A percentile compares a stretch with the other conserved stretches of the same genome.
Evolutionary conservation across 768 basidiomycete genomes (phyloP).

Genomic region (Suillus cothurnatus): DNA sequence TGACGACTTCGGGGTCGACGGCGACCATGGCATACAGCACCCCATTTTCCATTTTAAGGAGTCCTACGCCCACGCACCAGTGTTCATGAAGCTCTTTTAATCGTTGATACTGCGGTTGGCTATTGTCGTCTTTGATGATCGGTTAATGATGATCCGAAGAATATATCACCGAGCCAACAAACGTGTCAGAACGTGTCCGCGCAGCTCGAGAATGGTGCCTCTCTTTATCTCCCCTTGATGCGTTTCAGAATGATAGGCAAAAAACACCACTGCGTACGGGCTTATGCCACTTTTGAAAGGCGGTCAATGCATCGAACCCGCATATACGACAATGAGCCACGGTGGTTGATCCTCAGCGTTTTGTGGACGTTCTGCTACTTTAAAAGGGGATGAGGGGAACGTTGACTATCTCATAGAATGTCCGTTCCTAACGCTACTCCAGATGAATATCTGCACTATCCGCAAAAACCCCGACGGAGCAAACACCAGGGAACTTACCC

Average conservation of each 20-base stretch:
- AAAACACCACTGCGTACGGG: too few species aligned
- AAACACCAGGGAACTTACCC: conserved; percentile 2
- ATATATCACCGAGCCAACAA: not conserved
- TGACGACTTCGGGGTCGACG: not conserved
- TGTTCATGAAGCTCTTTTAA: not conserved
- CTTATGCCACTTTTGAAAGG: not conserved
- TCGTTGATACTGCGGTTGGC: conserved; percentile 1
- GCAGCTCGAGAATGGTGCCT: not conserved
- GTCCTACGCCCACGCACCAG: not conserved
- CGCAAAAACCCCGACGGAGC: not conserved
- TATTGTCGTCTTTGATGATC: not conserved
- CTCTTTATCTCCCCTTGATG: not conserved
- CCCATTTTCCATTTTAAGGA: not conserved
- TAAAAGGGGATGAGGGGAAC: not conserved
- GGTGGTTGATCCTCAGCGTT: not conserved
- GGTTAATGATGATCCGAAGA: not conserved
- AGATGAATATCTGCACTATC: not conserved
- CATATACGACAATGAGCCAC: not conserved
- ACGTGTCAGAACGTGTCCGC: not conserved
- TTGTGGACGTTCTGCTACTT: not conserved
- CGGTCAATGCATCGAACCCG: not conserved
- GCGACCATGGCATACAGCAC: not conserved
- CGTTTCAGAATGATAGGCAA: not conserved
- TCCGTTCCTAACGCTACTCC: not conserved
- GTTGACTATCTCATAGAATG: not conserved